These are phyloP conservation scores for Trichophyton rubrum DNA, from an alignment of 2,329 filamentous ascomycete species.

Conservation along the genomic window DNA sequence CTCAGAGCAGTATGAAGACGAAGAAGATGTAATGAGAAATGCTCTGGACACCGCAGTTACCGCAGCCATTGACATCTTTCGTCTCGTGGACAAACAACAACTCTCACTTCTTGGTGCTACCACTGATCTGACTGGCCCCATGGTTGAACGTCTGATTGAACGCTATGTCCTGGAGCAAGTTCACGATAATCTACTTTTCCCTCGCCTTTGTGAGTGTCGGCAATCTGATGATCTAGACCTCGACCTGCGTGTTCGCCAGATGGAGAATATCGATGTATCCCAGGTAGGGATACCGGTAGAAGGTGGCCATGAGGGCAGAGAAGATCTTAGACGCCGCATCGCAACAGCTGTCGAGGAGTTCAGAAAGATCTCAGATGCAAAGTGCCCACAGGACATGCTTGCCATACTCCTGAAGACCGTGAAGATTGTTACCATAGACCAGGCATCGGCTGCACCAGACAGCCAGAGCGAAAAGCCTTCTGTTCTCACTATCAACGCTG, in stretches of 20 bases:
- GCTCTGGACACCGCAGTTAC: constrained; percentile 87
- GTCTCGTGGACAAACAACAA: constrained; percentile 90
- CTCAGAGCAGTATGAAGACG: constrained; percentile 67
- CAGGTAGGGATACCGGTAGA: constrained; percentile 84
- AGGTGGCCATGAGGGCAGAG: constrained; percentile 63
- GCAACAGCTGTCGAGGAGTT: constrained; percentile 76
- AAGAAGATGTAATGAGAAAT: constrained; percentile 79
- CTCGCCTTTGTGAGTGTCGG: constrained; percentile 64
- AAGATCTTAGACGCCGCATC: constrained; percentile 65
- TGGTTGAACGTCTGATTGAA: constrained; percentile 90
- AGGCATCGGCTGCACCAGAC: constrained; percentile 20
- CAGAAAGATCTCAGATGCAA: constrained; percentile 64
- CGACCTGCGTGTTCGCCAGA: constrained; percentile 79
- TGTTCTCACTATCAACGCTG: constrained; percentile 62
- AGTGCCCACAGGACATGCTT: constrained; percentile 81
- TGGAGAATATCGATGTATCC: constrained; percentile 86
- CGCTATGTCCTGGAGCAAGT: constrained; percentile 88
- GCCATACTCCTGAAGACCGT: constrained; percentile 66
- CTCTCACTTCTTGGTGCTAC: constrained; percentile 81
- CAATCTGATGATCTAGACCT: constrained; percentile 74
- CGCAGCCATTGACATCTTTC: constrained; percentile 87
- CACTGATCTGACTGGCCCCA: constrained; percentile 80
- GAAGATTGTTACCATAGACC: constrained; percentile 60
- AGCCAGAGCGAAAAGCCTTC: constrained; percentile 37
- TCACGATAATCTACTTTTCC: constrained; percentile 72